These are phyloP conservation scores for Cladosporium sp. DNA, from an alignment of 2,329 filamentous ascomycete genomes.

Conservation along the genomic window DNA sequence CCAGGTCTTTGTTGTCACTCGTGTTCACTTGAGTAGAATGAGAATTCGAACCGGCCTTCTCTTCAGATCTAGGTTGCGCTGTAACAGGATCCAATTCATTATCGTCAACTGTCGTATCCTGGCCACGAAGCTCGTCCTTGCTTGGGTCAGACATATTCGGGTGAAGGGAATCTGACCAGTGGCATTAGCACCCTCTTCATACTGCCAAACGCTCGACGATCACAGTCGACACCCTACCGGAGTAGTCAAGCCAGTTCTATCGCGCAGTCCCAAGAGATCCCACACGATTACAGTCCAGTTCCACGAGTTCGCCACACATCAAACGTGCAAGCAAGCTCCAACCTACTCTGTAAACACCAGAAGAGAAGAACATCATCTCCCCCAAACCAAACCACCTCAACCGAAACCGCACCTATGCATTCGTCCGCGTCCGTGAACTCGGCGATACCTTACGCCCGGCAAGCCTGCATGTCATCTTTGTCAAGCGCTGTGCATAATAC, in stretches of 20 bases:
- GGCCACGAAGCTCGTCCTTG: neutral
- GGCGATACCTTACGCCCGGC: slow-evolving; percentile 1
- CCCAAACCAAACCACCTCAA: neutral
- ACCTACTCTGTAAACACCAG: neutral
- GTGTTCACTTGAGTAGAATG: neutral
- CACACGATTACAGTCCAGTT: neutral
- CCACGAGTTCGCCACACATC: neutral
- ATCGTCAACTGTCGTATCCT: neutral
- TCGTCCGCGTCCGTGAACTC: slow-evolving; percentile 1
- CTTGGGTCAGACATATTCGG: neutral
- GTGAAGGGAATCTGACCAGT: neutral
- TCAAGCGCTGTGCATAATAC: neutral
- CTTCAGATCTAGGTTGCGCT: neutral
- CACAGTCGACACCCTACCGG: neutral
- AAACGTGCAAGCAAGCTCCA: neutral
- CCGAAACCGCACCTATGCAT: neutral
- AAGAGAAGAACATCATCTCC: neutral
- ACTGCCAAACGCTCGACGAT: neutral
- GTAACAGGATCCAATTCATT: neutral
- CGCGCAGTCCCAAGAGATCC: neutral
- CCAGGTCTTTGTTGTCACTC: neutral
- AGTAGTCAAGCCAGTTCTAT: neutral
- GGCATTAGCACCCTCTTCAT: neutral
- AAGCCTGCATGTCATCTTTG: neutral
- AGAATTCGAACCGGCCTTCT: neutral